Conservation (phyloP, 495 filamentous ascomycete species). For the Letharia lupina region DNA sequence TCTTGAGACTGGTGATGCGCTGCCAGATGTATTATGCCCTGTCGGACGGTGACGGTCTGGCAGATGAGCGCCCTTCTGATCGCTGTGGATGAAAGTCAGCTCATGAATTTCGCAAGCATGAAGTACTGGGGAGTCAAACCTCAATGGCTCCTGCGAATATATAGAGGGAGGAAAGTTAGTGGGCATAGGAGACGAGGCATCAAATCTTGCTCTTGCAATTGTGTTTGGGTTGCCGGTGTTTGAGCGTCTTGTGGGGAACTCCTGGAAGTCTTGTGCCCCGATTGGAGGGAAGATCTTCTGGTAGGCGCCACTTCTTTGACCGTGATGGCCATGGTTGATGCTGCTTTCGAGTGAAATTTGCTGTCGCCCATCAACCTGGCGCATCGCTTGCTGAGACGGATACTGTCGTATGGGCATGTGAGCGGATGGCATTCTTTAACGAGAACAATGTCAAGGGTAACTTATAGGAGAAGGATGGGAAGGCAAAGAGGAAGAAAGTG, state of each 20-base stretch:
- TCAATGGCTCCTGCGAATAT: conserved; percentile 6
- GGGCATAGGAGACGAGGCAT: conserved; percentile 10
- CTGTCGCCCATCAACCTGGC: conserved; percentile 17
- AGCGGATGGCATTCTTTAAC: conserved; percentile 11
- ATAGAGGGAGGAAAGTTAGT: conserved; percentile 3
- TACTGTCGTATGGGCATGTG: conserved; percentile 18
- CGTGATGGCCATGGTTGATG: conserved; percentile 6
- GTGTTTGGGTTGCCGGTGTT: conserved; percentile 8
- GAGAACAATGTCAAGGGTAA: background rate
- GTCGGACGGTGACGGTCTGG: conserved; percentile 6
- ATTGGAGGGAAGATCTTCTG: conserved; percentile 23
- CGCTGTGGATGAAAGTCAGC: conserved; percentile 7
- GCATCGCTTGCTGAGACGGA: conserved; percentile 16
- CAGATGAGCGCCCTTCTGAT: conserved; percentile 3
- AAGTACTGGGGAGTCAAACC: background rate
- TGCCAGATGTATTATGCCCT: conserved; percentile 19
- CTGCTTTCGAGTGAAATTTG: conserved; percentile 5
- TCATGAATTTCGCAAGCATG: background rate
- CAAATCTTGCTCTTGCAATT: conserved; percentile 5
- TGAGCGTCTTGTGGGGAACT: conserved; percentile 17
- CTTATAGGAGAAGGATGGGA: background rate
- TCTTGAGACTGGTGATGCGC: conserved; percentile 20
- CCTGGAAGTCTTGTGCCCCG: conserved; percentile 18
- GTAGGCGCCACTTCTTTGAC: conserved; percentile 17
- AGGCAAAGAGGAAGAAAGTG: background rate